phyloP scores from a whole-genome alignment of 2,329 filamentous ascomycete species.

The Colletotrichum eremochloae region DNA sequence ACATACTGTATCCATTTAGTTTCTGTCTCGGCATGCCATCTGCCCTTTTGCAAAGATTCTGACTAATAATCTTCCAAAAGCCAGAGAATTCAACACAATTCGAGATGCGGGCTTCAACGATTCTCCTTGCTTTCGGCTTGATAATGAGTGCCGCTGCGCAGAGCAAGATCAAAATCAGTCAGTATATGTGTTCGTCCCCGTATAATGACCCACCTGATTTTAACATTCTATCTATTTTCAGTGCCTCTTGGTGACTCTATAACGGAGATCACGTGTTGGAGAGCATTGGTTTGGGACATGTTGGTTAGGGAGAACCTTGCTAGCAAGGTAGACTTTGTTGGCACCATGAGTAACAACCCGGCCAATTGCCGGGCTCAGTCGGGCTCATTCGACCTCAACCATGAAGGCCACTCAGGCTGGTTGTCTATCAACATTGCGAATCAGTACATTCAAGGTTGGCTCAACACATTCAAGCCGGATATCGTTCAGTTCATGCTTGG shows the following conservation, averaged over 20 bases:
- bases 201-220: background rate
- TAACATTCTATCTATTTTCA: background rate
- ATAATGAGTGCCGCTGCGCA: background rate
- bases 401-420: constrained; percentile 61
- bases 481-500: constrained; percentile 62
- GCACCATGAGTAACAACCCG: constrained; percentile 55
- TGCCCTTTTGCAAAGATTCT: background rate
- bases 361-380: constrained; percentile 52
- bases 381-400: constrained; percentile 53
- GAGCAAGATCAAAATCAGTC: constrained; percentile 27
- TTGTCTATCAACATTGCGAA: constrained; percentile 59
- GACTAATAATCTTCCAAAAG: background rate
- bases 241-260: constrained; percentile 58
- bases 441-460: constrained; percentile 56
- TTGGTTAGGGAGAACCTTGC: constrained; percentile 52
- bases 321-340: constrained; percentile 57
- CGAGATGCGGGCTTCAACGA: background rate
- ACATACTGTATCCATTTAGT: background rate
- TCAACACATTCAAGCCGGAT: constrained; percentile 54
- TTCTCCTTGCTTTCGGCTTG: background rate
- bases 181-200: background rate
- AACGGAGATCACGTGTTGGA: constrained; percentile 62
- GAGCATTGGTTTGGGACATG: constrained; percentile 56
- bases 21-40: background rate
- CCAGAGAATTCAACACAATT: background rate